These are phyloP conservation scores for Ambrosia trifida DNA, from an alignment of 129 eudicot genomes.

Conservation along the genomic window DNA sequence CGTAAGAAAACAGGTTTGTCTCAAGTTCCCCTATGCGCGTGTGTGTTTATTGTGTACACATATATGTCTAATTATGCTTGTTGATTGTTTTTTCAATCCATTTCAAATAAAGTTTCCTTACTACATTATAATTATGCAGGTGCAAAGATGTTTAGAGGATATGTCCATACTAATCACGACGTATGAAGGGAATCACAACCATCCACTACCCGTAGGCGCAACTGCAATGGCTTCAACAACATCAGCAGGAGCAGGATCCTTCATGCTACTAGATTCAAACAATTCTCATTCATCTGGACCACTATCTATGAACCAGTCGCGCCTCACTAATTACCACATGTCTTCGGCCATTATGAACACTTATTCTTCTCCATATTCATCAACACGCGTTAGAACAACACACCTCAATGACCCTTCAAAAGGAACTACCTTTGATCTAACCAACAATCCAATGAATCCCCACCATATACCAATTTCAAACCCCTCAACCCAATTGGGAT, in stretches of 20 bases:
- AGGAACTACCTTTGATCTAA: slow-evolving; percentile 67
- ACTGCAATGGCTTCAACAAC: slow-evolving; percentile 90
- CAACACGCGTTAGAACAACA: slow-evolving; percentile 39
- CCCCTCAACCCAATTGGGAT: slow-evolving; percentile 44
- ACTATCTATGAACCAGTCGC: slow-evolving; percentile 33
- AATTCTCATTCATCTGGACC: slow-evolving; percentile 32
- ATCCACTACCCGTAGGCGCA: slow-evolving; percentile 88
- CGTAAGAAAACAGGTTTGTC: slow-evolving; percentile 80
- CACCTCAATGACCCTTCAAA: slow-evolving; percentile 59
- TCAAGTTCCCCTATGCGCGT: background rate
- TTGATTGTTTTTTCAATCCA: too few relatives aligned
- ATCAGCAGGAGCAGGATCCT: slow-evolving; percentile 58
- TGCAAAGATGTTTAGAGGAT: slow-evolving; percentile 89
- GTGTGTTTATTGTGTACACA: background rate
- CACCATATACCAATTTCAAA: slow-evolving; percentile 36
- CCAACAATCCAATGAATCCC: slow-evolving; percentile 39
- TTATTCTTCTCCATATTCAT: slow-evolving; percentile 39
- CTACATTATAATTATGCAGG: slow-evolving; percentile 37
- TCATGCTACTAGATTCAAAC: slow-evolving; percentile 57
- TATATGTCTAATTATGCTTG: too few relatives aligned
- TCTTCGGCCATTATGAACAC: slow-evolving; percentile 25
- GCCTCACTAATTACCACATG: slow-evolving; percentile 38
- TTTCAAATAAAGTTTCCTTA: background rate
- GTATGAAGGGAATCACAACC: slow-evolving; percentile 89
- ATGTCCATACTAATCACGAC: slow-evolving; percentile 88